These are phyloP conservation scores for Salix arbutifolia DNA, from an alignment of 345 rosid species.

Conservation along the genomic window DNA sequence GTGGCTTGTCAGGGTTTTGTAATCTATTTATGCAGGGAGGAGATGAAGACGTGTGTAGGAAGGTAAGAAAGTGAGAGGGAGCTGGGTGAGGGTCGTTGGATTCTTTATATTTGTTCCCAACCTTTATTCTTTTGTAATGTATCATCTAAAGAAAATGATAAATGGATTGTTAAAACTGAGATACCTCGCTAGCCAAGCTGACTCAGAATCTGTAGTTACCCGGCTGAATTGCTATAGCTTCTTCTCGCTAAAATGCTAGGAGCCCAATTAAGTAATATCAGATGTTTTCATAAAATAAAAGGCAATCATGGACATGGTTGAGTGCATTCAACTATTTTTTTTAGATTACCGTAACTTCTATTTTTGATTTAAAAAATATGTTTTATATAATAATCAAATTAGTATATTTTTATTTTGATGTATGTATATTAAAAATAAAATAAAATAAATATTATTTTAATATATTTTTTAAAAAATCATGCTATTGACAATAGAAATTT, in stretches of 20 bases:
- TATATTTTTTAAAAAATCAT: too few relatives aligned
- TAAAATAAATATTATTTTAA: too few relatives aligned
- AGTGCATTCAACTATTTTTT: neutral
- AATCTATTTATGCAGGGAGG: neutral
- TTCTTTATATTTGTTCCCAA: neutral
- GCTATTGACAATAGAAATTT: neutral
- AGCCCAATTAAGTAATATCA: too few relatives aligned
- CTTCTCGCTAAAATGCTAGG: neutral
- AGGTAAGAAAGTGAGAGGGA: constrained; percentile 3
- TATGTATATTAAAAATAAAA: too few relatives aligned
- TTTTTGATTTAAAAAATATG: too few relatives aligned
- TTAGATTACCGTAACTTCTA: too few relatives aligned
- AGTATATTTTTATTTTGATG: too few relatives aligned
- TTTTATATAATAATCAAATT: too few relatives aligned
- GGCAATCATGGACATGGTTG: neutral
- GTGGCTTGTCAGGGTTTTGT: neutral
- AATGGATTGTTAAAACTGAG: neutral
- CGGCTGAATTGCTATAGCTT: neutral
- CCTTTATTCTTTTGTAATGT: neutral
- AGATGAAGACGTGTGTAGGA: constrained; percentile 16
- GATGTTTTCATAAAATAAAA: too few relatives aligned
- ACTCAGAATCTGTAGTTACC: too few relatives aligned
- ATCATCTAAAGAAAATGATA: neutral
- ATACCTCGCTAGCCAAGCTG: neutral
- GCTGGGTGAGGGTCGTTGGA: constrained; percentile 7